Percentiles rank a stretch among this genome's conserved stretches.
Evolutionary conservation across 2,329 filamentous ascomycete species (phyloP).

Genomic region (Xylariaceae sp.): DNA sequence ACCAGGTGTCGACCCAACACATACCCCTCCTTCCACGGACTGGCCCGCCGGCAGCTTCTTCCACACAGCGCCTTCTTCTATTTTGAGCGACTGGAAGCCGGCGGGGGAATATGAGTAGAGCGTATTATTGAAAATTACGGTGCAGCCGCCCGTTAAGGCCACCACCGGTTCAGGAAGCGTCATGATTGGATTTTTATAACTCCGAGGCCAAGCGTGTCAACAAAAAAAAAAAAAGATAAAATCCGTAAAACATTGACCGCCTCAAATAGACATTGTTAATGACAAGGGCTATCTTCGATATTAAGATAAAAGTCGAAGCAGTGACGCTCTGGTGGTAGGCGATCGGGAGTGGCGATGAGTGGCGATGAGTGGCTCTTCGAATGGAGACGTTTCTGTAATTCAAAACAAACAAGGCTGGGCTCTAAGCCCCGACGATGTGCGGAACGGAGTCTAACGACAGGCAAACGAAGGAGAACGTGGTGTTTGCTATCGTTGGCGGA

Average conservation of each 20-base stretch:
- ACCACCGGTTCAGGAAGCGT: conserved; percentile 69
- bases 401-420: conserved; percentile 32
- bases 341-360: conserved; percentile 9
- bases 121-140: conserved; percentile 71
- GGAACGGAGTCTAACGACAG: conserved; percentile 27
- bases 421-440: conserved; percentile 35
- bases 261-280: conserved; percentile 26
- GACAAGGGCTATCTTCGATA: conserved; percentile 3
- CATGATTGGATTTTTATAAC: conserved; percentile 20
- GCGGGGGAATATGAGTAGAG: conserved; percentile 76
- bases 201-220: background rate
- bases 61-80: conserved; percentile 70
- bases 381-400: conserved; percentile 13
- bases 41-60: conserved; percentile 57
- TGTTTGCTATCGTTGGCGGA: conserved; percentile 6
- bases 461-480: conserved; percentile 4
- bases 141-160: conserved; percentile 71
- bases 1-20: conserved; percentile 63
- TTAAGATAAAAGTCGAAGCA: background rate
- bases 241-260: conserved; percentile 13
- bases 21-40: conserved; percentile 67
- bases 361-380: background rate
- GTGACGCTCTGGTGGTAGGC: conserved; percentile 4
- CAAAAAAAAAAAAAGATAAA: conserved; percentile 11
- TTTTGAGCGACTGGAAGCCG: conserved; percentile 67